Base-by-base conservation (phyloP, 805 yeast genomes). In the Ogataea methylovora region DNA sequence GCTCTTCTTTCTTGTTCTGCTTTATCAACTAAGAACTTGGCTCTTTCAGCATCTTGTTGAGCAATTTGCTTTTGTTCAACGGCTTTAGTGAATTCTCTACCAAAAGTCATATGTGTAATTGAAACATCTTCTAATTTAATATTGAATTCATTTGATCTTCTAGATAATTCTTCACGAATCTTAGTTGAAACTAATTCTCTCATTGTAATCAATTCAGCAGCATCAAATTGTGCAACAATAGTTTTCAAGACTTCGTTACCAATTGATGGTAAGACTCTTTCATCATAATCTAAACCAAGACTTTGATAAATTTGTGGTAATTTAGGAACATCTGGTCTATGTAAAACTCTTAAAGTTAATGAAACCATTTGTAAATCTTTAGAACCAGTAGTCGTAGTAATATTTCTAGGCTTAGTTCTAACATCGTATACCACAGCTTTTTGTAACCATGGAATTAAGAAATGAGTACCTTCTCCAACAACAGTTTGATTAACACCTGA, bases 51-150 rank as follows among this genome's bases (percentile, higher is more conserved):
- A 56, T 92, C 98, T 64, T 92, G 98, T 66, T 92, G 98, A 22
- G 98, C 98, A 63, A 92, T 94, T 64, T 92, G 97, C 60, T 92
- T 92, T 65, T 85, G 95, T 65, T 92, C 98, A 40, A 92, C 98
- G 23, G 98, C 97, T 61, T 84, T 88, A 35, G 98, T 92, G 68
- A 92, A 92, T 56, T 92, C 98, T 44, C 72, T 74, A 35, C 98
- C 97, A 59, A 92, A 92, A 1, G 97, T 85, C 85, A 92, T 80
- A 63, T 92, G 98, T 12, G 98, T 92, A 46, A 92, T 92, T 18
- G 96, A 84, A 34, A 92, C 98, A 62, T 92, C 98, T 61, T 92
- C 98, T 47, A 92, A 73, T 55, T 73, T 82, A 54, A 92, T 88
- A 61, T 83, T 75, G 67, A 92, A 92, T 61, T 92, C 97, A 39